Evolutionary conservation across 768 basidiomycete species (phyloP).

Genomic region (Kondoa subrosea): DNA sequence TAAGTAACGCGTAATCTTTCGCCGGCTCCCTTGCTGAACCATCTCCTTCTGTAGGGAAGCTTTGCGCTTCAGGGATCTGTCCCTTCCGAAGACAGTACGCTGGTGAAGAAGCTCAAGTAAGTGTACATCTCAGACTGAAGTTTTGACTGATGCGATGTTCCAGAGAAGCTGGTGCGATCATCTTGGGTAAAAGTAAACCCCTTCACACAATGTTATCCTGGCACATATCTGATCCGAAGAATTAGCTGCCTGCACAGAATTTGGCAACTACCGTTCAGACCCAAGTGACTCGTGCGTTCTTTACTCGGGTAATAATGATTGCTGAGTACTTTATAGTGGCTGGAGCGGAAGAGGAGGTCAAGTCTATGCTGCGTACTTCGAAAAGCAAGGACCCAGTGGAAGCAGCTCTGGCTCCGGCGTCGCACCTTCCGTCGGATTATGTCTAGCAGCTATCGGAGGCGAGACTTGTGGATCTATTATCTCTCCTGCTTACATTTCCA

Average conservation of each 20-base stretch:
- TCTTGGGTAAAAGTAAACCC: slow-evolving; percentile 7
- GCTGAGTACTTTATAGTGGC: not conserved
- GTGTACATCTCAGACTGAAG: not conserved
- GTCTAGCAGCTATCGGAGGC: slow-evolving; percentile 1
- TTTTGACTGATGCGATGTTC: not conserved
- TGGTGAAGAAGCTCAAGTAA: slow-evolving; percentile 11
- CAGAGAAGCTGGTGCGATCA: slow-evolving; percentile 17
- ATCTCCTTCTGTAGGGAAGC: not conserved
- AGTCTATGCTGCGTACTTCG: not conserved
- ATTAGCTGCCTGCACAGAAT: not conserved
- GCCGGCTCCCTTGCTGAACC: not conserved
- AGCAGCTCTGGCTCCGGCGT: not conserved
- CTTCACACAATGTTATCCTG: not conserved
- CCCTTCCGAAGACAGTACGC: slow-evolving; percentile 8
- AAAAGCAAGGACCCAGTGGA: not conserved
- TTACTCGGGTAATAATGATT: not conserved
- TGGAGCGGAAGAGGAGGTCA: slow-evolving; percentile 3
- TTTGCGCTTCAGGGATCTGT: not conserved
- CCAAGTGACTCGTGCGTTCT: not conserved
- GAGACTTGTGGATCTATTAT: slow-evolving; percentile 11
- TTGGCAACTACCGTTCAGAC: not conserved
- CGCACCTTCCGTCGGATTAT: not conserved
- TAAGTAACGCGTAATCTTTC: slow-evolving; percentile 11
- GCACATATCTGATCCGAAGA: not conserved
- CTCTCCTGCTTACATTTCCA: not conserved